Evolutionary conservation across 2,329 filamentous ascomycete genomes (phyloP).

Genomic region (Colletotrichum gloeosporioides): DNA sequence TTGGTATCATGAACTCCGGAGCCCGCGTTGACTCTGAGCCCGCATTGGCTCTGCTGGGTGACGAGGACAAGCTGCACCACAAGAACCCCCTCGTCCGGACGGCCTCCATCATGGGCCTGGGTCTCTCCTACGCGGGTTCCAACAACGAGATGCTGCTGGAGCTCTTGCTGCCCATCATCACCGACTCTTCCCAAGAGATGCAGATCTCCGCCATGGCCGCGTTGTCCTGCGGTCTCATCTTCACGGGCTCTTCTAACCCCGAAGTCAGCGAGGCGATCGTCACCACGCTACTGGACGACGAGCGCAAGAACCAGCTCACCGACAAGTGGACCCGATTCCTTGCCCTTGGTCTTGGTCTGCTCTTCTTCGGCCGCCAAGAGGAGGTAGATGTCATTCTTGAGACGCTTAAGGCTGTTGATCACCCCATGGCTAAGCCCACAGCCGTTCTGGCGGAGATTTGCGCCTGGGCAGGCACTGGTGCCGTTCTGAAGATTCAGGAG

Average conservation of each 20-base stretch:
- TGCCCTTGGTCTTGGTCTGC: constrained; percentile 87
- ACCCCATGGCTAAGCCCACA: constrained; percentile 96
- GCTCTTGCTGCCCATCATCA: constrained; percentile 83
- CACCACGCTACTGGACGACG: constrained; percentile 91
- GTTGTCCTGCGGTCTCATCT: constrained; percentile 86
- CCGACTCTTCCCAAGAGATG: constrained; percentile 86
- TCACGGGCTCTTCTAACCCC: constrained; percentile 89
- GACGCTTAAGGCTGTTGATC: constrained; percentile 94
- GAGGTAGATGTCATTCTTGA: constrained; percentile 98
- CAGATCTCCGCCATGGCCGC: constrained; percentile 96
- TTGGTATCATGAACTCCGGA: constrained; percentile 94
- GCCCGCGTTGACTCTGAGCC: constrained; percentile 90
- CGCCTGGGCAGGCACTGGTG: constrained; percentile 96
- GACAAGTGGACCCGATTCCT: constrained; percentile 99
- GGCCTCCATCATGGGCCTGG: constrained; percentile 93
- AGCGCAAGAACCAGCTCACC: constrained; percentile 87
- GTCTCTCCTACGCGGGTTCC: constrained; percentile 91
- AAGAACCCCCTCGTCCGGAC: constrained; percentile 80
- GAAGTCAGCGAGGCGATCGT: constrained; percentile 93
- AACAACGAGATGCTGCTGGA: constrained; percentile 91
- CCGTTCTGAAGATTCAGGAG: constrained; percentile 96
- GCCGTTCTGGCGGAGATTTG: constrained; percentile 94
- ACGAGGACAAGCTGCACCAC: constrained; percentile 78
- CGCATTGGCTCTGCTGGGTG: constrained; percentile 83
- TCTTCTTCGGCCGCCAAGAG: constrained; percentile 97